Percentiles rank a stretch among this genome's conserved stretches.
phyloP scores from a whole-genome alignment of 208 protist genomes.

The Novymonas esmeraldas region DNA sequence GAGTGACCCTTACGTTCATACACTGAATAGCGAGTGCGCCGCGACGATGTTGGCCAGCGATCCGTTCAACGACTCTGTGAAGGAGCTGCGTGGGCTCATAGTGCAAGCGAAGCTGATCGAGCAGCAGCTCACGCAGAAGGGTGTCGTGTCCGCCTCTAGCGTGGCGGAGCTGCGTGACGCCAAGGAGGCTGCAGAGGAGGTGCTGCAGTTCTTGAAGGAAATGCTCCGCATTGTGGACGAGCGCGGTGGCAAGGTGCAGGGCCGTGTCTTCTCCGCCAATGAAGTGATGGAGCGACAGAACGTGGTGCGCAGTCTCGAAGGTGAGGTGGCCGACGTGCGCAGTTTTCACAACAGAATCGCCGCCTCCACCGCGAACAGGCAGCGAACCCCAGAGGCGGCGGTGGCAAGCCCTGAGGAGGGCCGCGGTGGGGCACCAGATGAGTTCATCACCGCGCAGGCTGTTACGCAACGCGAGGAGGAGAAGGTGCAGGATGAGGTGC shows the following conservation, averaged over 20 bases:
- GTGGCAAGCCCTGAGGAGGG: background rate
- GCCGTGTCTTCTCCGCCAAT: constrained; percentile 80
- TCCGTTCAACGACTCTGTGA: constrained; percentile 80
- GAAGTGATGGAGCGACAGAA: constrained; percentile 83
- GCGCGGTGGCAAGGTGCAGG: constrained; percentile 66
- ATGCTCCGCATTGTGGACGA: constrained; percentile 68
- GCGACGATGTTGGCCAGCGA: constrained; percentile 39
- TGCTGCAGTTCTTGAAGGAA: constrained; percentile 59
- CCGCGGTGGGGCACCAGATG: constrained; percentile 25
- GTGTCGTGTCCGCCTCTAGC: constrained; percentile 45
- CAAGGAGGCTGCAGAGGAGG: constrained; percentile 47
- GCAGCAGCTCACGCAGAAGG: constrained; percentile 52
- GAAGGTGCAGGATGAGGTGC: constrained; percentile 70
- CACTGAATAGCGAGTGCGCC: background rate
- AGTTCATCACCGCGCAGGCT: constrained; percentile 65
- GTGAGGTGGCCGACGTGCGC: constrained; percentile 45
- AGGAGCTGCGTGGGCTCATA: constrained; percentile 58
- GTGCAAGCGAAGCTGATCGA: constrained; percentile 53
- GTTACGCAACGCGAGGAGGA: constrained; percentile 62
- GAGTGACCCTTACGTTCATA: too few species aligned
- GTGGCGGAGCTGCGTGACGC: constrained; percentile 48
- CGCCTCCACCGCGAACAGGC: constrained; percentile 18
- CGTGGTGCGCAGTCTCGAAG: constrained; percentile 60
- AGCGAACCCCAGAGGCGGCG: constrained; percentile 4
- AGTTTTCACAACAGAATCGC: constrained; percentile 38